phyloP scores from a whole-genome alignment of 1,139 yeast species.

The Candida mesenterica region DNA sequence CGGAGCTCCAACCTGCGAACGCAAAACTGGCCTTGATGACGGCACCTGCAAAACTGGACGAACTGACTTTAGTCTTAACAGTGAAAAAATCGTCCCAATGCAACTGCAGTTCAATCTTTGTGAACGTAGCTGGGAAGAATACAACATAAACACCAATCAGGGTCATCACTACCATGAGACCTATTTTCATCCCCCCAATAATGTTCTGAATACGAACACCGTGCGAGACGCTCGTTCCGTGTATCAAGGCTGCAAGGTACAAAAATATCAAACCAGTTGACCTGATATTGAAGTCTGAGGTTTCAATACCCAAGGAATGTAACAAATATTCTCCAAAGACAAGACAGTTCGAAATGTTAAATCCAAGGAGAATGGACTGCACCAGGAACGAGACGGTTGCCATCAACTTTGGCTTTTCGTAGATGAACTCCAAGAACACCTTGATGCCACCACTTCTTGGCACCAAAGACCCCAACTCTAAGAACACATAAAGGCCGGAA shows the following conservation, averaged over 20 bases:
- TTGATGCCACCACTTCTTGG: constrained; percentile 78
- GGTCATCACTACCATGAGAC: constrained; percentile 47
- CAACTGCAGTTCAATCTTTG: constrained; percentile 43
- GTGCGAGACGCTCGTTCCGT: constrained; percentile 52
- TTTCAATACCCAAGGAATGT: constrained; percentile 44
- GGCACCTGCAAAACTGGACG: constrained; percentile 53
- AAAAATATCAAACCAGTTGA: constrained; percentile 45
- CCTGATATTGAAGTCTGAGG: constrained; percentile 39
- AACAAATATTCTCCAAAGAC: constrained; percentile 70
- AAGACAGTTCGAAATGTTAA: constrained; percentile 61
- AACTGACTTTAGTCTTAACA: constrained; percentile 28
- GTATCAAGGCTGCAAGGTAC: constrained; percentile 43
- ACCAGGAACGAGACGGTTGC: constrained; percentile 58
- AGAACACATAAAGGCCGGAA: constrained; percentile 62
- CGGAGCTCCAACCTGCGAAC: constrained; percentile 63
- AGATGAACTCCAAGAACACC: constrained; percentile 65
- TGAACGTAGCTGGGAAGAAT: constrained; percentile 39
- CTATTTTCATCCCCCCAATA: constrained; percentile 54
- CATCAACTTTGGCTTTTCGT: constrained; percentile 56
- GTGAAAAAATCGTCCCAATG: constrained; percentile 31
- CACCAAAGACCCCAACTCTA: constrained; percentile 67
- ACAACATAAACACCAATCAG: constrained; percentile 51
- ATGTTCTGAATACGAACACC: constrained; percentile 57
- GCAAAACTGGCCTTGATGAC: constrained; percentile 60
- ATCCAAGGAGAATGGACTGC: constrained; percentile 61